Evolutionary conservation across 345 rosid species (phyloP).

Genomic region (Eucalyptus fibrosa): DNA sequence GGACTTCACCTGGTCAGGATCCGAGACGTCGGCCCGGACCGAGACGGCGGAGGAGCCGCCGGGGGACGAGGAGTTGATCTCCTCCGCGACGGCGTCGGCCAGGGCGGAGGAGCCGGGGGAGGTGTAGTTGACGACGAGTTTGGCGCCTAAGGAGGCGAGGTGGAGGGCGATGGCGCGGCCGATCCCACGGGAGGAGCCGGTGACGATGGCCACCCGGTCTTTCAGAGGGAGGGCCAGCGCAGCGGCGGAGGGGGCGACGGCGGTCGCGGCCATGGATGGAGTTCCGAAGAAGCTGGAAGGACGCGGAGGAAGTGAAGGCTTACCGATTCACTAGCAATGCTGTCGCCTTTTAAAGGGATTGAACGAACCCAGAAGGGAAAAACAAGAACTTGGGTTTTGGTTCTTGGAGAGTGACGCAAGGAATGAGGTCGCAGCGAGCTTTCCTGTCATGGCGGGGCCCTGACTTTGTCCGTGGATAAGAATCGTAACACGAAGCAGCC

Average conservation of each 20-base stretch:
- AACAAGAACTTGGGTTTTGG: background rate
- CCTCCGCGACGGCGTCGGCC: conserved; percentile 7
- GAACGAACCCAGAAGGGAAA: background rate
- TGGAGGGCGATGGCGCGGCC: conserved; percentile 26
- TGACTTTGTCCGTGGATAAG: background rate
- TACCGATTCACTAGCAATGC: background rate
- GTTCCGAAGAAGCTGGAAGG: background rate
- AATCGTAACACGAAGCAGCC: background rate
- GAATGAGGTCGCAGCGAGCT: background rate
- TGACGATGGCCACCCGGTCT: conserved; percentile 25
- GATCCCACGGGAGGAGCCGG: conserved; percentile 33
- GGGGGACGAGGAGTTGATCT: conserved; percentile 4
- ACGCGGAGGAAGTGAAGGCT: background rate
- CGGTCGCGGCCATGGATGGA: background rate
- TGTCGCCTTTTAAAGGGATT: background rate
- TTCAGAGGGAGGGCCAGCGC: background rate
- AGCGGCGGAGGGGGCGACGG: background rate
- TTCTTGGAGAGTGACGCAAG: background rate
- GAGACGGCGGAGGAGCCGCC: background rate
- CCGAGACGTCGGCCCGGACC: conserved; percentile 18
- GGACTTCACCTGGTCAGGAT: conserved; percentile 21
- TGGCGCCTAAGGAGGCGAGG: conserved; percentile 23
- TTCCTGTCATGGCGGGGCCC: background rate
- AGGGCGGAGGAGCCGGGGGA: conserved; percentile 4
- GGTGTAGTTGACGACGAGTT: conserved; percentile 13